These are phyloP conservation scores for Colletotrichum sojae DNA, from an alignment of 2,329 filamentous ascomycete species.

Conservation along the genomic window DNA sequence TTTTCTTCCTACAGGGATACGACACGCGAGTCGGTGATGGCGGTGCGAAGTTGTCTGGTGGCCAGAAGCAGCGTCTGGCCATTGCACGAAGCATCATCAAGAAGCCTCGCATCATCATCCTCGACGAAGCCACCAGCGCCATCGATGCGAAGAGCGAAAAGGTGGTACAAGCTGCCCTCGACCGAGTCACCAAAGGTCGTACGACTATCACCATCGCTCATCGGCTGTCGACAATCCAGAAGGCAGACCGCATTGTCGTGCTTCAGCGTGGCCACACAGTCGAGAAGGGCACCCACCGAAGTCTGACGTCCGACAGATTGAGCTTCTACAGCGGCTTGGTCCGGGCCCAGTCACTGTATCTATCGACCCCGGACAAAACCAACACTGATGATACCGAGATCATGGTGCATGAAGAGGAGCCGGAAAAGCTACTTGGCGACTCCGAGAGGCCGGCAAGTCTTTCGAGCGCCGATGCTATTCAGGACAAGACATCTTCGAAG, in stretches of 20 bases:
- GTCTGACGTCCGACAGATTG: conserved; percentile 39
- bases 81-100: conserved; percentile 75
- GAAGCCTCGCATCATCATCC: conserved; percentile 72
- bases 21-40: conserved; percentile 70
- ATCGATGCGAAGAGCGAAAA: conserved; percentile 53
- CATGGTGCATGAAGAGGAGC: background rate
- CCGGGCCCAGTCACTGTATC: conserved; percentile 43
- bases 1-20: conserved; percentile 55
- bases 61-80: conserved; percentile 73
- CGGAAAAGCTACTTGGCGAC: conserved; percentile 10
- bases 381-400: background rate
- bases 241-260: conserved; percentile 56
- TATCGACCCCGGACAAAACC: conserved; percentile 11
- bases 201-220: conserved; percentile 47
- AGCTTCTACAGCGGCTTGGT: conserved; percentile 46
- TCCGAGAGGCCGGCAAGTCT: background rate
- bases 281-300: conserved; percentile 49
- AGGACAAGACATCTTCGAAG: background rate
- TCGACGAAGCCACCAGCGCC: conserved; percentile 75
- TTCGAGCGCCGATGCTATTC: background rate
- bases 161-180: conserved; percentile 54
- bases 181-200: conserved; percentile 39
- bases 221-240: conserved; percentile 46
- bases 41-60: conserved; percentile 72
- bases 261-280: conserved; percentile 61